Evolutionary conservation across 106 monocot genomes (phyloP).

Genomic region (Acorus gramineus): DNA sequence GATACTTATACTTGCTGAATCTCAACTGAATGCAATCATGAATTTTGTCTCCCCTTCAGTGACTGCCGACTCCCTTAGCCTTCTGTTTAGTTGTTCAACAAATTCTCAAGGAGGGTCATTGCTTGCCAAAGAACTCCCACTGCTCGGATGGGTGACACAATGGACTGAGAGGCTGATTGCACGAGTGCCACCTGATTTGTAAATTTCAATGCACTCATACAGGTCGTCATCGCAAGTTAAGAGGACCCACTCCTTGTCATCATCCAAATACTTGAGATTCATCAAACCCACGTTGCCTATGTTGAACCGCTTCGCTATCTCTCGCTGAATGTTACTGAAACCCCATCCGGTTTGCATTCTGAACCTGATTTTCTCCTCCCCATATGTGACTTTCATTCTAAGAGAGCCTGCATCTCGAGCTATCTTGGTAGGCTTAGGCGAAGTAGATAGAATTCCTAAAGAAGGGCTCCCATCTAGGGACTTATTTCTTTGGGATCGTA

Average conservation of each 20-base stretch:
- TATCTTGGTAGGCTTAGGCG: neutral
- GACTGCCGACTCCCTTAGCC: no score
- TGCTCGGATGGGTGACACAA: neutral
- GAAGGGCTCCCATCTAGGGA: conserved; percentile 7
- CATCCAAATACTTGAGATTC: conserved; percentile 74
- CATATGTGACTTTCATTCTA: conserved; percentile 51
- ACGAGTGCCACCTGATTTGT: conserved; percentile 26
- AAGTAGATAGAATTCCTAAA: neutral
- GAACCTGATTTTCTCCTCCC: conserved; percentile 61
- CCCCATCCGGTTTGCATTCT: conserved; percentile 46
- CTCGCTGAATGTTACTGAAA: conserved; percentile 45
- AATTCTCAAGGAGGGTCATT: no score
- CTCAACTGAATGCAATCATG: no score
- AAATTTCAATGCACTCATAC: conserved; percentile 52
- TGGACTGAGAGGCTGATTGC: conserved; percentile 49
- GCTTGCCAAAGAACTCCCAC: no score
- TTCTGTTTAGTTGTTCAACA: no score
- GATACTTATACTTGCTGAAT: no score
- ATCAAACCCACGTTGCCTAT: conserved; percentile 18
- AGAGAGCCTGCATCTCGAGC: neutral
- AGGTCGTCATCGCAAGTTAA: conserved; percentile 72
- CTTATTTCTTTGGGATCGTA: conserved; percentile 5
- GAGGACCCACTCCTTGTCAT: conserved; percentile 74
- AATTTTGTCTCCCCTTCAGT: no score
- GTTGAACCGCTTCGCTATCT: conserved; percentile 37